phyloP scores from a whole-genome alignment of 176 grass and related monocot species.

The Aegilops umbellulata region DNA sequence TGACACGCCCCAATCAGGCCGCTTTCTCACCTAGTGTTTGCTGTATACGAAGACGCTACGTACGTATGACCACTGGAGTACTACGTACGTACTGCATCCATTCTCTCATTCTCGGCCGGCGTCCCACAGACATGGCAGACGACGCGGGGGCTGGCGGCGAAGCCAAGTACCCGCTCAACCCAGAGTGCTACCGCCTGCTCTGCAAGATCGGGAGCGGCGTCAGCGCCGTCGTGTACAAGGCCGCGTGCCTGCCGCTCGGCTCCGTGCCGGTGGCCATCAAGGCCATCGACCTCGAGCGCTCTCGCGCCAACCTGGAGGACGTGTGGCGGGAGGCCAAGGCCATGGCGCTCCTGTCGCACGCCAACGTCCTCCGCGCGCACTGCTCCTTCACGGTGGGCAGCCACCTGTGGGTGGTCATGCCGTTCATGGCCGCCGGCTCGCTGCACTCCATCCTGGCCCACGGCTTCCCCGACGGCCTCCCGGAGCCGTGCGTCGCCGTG shows the following conservation, averaged over 20 bases:
- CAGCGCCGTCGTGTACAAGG: slow-evolving; percentile 91
- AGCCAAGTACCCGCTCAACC: slow-evolving; percentile 53
- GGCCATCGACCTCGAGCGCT: slow-evolving; percentile 77
- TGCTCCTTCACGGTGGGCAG: slow-evolving; percentile 88
- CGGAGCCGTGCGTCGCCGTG: slow-evolving; percentile 62
- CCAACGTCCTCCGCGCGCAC: slow-evolving; percentile 83
- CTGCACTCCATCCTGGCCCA: slow-evolving; percentile 77
- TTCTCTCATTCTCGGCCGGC: neutral
- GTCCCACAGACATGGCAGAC: slow-evolving; percentile 35
- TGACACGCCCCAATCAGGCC: neutral
- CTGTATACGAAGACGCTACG: neutral
- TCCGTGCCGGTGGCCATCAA: slow-evolving; percentile 65
- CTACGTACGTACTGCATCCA: neutral
- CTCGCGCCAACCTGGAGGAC: slow-evolving; percentile 74
- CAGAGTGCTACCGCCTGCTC: slow-evolving; percentile 56
- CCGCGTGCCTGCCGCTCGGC: slow-evolving; percentile 58
- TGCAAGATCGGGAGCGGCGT: slow-evolving; percentile 76
- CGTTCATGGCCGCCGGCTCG: slow-evolving; percentile 88
- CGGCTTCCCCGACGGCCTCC: slow-evolving; percentile 61
- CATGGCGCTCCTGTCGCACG: slow-evolving; percentile 75
- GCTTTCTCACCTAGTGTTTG: neutral
- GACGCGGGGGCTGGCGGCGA: neutral
- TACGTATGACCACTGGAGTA: neutral
- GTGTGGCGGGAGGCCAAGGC: slow-evolving; percentile 89
- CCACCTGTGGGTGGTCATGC: slow-evolving; percentile 93